Base-by-base conservation (phyloP, 371 early-diverging fungal species). In the Saksenaea vasiformis region DNA sequence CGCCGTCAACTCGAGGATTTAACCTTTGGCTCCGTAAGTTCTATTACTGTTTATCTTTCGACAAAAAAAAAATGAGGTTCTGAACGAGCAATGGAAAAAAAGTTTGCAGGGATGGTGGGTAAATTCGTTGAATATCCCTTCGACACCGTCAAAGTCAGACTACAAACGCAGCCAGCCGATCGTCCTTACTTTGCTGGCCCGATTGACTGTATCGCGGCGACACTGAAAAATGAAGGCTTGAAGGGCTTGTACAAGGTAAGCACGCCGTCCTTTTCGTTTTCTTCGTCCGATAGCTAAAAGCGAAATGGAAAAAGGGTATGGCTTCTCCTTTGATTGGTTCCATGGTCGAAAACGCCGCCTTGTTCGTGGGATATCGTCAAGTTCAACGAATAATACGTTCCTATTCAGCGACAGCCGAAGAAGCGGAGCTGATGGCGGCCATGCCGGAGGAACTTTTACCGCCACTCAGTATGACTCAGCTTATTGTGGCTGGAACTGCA, bases 61-160 rank as follows among this genome's bases (percentile, higher is more conserved):
- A 10, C 36, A n/a, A n/a, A n/a, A n/a, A 11, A 56, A 1, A 56
- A 11, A 3, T 28, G 31, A 14, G 26, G 1, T 13, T 39, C 22
- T 39, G 17, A 9, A 15, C 31, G 5, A 19, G 22, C 15, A 15
- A 22, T 47, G 15, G n/a, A n/a, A n/a, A 64, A n/a, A 28, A 73
- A 89, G 91, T 64, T 93, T 31, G 90, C 95, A 7, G 98, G 98
- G 37, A 88, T 95, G 76, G 82, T 90, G 43, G 95, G 95, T 70
- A 97, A 97, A 85, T 78, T 93, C 63, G 90, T 96, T 59, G 98
- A 98, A 75, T 95, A 92, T 72, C 98, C 98, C 15, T 96, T 97
- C 73, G 98, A 98, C 82, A 97, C 98, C 1, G 84, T 98, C 77
- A 98, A 98, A 68, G 96, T 96, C 24, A 88, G 97, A 9, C 86